Evolutionary conservation across 208 protist species (phyloP).

Genomic region (Trypanosoma theileri): DNA sequence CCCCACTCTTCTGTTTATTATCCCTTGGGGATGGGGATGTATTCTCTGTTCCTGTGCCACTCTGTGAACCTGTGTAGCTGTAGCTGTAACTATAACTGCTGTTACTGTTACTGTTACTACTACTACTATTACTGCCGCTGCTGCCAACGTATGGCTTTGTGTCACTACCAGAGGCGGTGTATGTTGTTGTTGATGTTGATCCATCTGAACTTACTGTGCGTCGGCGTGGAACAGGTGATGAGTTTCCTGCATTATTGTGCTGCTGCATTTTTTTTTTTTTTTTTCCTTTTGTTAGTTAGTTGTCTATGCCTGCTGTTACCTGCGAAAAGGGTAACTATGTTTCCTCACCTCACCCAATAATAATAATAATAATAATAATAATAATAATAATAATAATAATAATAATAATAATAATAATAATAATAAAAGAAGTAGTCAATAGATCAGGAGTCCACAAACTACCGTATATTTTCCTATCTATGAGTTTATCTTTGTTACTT

Average conservation of each 20-base stretch:
- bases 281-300: not conserved
- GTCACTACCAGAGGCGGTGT: too few relatives aligned
- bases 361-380: not conserved
- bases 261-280: constrained; percentile 6
- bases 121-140: not conserved
- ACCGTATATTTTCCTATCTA: not conserved
- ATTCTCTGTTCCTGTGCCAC: constrained; percentile 2
- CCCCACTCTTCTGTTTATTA: too few relatives aligned
- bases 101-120: constrained; percentile 9
- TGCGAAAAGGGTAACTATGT: too few relatives aligned
- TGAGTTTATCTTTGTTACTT: not conserved
- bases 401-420: not conserved
- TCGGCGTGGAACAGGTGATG: too few relatives aligned
- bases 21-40: not conserved
- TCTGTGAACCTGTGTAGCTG: constrained; percentile 33
- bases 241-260: not conserved
- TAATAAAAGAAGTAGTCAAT: not conserved
- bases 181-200: too few relatives aligned
- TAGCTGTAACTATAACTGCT: constrained; percentile 32
- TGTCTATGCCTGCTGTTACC: too few relatives aligned
- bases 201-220: too few relatives aligned
- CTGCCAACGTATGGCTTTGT: too few relatives aligned
- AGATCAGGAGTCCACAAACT: too few relatives aligned
- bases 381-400: not conserved
- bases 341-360: too few relatives aligned